phyloP scores from a whole-genome alignment of 1,139 yeast species.

The Kluyveromyces sp. region DNA sequence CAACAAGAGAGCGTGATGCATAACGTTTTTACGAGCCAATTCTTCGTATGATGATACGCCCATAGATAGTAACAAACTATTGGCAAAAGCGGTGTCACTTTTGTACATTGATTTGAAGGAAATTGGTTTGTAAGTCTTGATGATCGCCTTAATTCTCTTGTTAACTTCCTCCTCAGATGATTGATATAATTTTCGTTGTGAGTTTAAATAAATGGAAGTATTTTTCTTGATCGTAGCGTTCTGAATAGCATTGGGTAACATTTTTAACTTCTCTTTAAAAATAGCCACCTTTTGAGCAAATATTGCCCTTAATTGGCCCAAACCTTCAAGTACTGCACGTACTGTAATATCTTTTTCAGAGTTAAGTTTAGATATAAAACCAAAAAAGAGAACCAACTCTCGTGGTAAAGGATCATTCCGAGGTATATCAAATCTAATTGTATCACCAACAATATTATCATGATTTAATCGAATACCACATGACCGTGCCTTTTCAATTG shows the following conservation, averaged over 20 bases:
- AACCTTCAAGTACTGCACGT: slow-evolving; percentile 31
- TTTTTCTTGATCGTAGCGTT: slow-evolving; percentile 14
- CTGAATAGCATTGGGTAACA: slow-evolving; percentile 8
- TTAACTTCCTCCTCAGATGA: slow-evolving; percentile 41
- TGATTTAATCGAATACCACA: slow-evolving; percentile 18
- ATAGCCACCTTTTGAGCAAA: slow-evolving; percentile 39
- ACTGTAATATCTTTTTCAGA: slow-evolving; percentile 24
- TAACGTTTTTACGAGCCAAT: slow-evolving; percentile 38
- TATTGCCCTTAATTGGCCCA: slow-evolving; percentile 43
- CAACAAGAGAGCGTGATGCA: slow-evolving; percentile 54
- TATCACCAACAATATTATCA: slow-evolving; percentile 11
- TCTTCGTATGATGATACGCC: slow-evolving; percentile 52
- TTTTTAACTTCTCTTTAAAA: slow-evolving; percentile 17
- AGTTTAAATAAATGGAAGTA: slow-evolving; percentile 34
- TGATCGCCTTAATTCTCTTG: slow-evolving; percentile 42
- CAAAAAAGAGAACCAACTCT: slow-evolving; percentile 26
- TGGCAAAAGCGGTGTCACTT: slow-evolving; percentile 47
- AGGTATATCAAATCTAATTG: slow-evolving; percentile 21
- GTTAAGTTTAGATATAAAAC: slow-evolving; percentile 21
- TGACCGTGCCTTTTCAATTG: slow-evolving; percentile 12
- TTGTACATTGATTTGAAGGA: slow-evolving; percentile 53
- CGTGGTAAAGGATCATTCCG: slow-evolving; percentile 21
- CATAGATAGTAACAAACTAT: slow-evolving; percentile 46
- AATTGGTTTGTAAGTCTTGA: slow-evolving; percentile 38
- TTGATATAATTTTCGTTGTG: slow-evolving; percentile 44